phyloP scores from a whole-genome alignment of 768 basidiomycete genomes.

The Fomitopsis pulvina region DNA sequence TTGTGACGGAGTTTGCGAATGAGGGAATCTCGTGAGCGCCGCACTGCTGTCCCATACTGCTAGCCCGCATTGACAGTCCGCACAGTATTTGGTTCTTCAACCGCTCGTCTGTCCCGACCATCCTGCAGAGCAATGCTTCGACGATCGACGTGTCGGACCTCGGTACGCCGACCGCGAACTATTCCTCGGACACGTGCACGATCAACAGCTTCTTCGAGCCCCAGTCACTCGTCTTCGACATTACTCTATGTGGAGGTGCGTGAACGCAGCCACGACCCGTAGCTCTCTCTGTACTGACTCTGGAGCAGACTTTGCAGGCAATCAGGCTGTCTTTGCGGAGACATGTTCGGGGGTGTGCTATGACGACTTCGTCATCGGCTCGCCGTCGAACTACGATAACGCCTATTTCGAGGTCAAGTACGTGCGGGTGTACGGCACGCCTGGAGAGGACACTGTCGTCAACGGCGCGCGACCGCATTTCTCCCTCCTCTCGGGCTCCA shows the following conservation, averaged over 20 bases:
- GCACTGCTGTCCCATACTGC: neutral
- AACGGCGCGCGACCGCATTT: neutral
- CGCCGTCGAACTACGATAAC: constrained; percentile 51
- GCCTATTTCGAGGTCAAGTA: constrained; percentile 65
- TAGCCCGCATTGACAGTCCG: constrained; percentile 8
- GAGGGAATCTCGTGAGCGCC: constrained; percentile 50
- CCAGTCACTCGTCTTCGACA: constrained; percentile 67
- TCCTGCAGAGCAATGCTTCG: constrained; percentile 11
- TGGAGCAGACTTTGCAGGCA: constrained; percentile 37
- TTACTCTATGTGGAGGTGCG: constrained; percentile 61
- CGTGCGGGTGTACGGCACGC: constrained; percentile 23
- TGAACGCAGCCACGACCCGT: constrained; percentile 15
- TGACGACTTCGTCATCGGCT: constrained; percentile 59
- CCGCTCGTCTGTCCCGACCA: constrained; percentile 2
- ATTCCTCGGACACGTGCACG: constrained; percentile 50
- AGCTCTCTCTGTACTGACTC: too few relatives aligned
- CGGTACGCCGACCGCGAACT: constrained; percentile 66
- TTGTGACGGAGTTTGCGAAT: constrained; percentile 64
- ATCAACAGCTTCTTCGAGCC: constrained; percentile 48
- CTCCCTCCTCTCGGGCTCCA: neutral
- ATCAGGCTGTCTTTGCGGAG: constrained; percentile 42
- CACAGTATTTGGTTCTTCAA: neutral
- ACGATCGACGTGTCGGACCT: constrained; percentile 46
- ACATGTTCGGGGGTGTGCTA: constrained; percentile 69
- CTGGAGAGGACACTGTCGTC: constrained; percentile 20